Conservation (phyloP, 257 asterid species). For the Galeopsis tetrahit region DNA sequence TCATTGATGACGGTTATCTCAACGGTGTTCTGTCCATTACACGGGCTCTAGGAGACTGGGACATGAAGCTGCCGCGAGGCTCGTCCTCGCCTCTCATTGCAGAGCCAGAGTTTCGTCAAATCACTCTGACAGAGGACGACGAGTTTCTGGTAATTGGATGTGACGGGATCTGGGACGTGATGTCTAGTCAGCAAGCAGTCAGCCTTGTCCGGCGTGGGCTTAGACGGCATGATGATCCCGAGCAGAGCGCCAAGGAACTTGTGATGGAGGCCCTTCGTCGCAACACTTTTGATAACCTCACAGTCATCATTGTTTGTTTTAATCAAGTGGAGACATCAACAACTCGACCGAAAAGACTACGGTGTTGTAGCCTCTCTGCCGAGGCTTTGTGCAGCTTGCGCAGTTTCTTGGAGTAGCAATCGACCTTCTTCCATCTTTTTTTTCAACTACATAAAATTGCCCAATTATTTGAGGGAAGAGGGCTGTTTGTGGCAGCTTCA, state of each 20-base stretch:
- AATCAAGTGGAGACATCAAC: slow-evolving; percentile 41
- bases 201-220: slow-evolving; percentile 73
- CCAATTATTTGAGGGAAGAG: slow-evolving; percentile 30
- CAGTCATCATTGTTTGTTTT: slow-evolving; percentile 69
- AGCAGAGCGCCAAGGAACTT: slow-evolving; percentile 82
- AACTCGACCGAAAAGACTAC: slow-evolving; percentile 42
- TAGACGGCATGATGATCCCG: slow-evolving; percentile 76
- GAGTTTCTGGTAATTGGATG: slow-evolving; percentile 90
- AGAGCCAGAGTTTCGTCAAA: slow-evolving; percentile 75
- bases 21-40: slow-evolving; percentile 78
- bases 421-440: slow-evolving; percentile 27
- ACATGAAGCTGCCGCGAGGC: slow-evolving; percentile 81
- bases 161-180: slow-evolving; percentile 86
- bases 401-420: slow-evolving; percentile 54
- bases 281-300: slow-evolving; percentile 78
- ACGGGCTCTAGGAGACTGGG: slow-evolving; percentile 90
- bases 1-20: slow-evolving; percentile 76
- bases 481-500: slow-evolving; percentile 41
- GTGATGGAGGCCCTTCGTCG: slow-evolving; percentile 79
- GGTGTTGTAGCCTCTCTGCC: slow-evolving; percentile 72
- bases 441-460: not conserved
- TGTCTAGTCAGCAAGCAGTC: slow-evolving; percentile 84
- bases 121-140: slow-evolving; percentile 64
- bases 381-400: slow-evolving; percentile 72
- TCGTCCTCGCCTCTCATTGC: slow-evolving; percentile 79